Conservation (phyloP, 1,284 basidiomycete species). For the Cryptococcus sp. region DNA sequence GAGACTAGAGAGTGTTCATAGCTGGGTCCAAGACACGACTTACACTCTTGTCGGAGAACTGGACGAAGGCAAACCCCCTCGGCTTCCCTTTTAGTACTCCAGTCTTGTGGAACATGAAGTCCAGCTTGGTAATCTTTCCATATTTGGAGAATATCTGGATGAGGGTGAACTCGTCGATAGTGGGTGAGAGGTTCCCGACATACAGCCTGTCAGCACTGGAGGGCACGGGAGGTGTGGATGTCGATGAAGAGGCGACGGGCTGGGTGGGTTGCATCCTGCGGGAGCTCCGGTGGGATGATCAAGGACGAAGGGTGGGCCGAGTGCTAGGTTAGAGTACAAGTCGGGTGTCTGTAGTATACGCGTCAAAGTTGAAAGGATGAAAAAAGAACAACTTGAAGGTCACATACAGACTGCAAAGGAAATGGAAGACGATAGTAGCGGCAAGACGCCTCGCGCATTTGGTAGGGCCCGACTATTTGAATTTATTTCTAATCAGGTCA, state of each 20-base stretch:
- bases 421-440: too few species aligned
- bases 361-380: background rate
- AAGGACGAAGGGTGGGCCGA: background rate
- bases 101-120: slow-evolving; percentile 91
- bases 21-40: slow-evolving; percentile 48
- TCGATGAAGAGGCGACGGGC: slow-evolving; percentile 8
- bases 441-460: too few species aligned
- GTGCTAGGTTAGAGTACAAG: background rate
- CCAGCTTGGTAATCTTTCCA: slow-evolving; percentile 86
- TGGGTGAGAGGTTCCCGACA: slow-evolving; percentile 82
- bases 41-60: slow-evolving; percentile 75
- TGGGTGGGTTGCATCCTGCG: slow-evolving; percentile 11
- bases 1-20: background rate
- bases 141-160: slow-evolving; percentile 86
- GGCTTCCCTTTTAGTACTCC: slow-evolving; percentile 87
- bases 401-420: too few species aligned
- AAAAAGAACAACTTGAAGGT: background rate
- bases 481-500: too few species aligned
- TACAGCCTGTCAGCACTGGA: slow-evolving; percentile 62
- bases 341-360: background rate
- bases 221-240: slow-evolving; percentile 2
- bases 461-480: too few species aligned
- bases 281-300: background rate
- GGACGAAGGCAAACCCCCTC: slow-evolving; percentile 90
- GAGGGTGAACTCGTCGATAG: slow-evolving; percentile 88